Base-by-base conservation (phyloP, 2,329 filamentous ascomycete species). In the Alternaria sp. region DNA sequence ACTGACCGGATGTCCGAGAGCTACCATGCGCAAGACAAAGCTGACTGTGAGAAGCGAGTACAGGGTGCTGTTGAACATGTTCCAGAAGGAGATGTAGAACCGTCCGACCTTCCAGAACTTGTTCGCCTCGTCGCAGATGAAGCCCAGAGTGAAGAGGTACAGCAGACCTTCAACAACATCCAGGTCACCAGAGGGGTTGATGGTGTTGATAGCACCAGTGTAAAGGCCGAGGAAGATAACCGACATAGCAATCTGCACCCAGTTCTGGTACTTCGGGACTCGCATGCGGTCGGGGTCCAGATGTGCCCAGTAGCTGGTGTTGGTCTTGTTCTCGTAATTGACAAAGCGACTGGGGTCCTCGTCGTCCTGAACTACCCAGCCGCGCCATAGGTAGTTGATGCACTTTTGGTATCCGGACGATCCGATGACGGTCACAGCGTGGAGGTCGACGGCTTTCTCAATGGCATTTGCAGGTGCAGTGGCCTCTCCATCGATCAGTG, bases 311-410 rank as follows among this genome's bases (percentile, higher is more conserved):
- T 95, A 96, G 42, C 83, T 85, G 1, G 87, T 88, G 74, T 93
- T 91, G 58, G 89, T 91, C 74, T 92, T 92, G 59, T 92, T 84
- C 67, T 89, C 87, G 81, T 96, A 99, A 72, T 93, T 89, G 53
- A 97, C 85, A 74, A 99, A 99, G 51, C 88, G 88, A n/a, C 89
- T 88, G 0, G 94, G 90, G 68, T 98, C 93, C 49, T 93, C 85
- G 69, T 97, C 93, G 66, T 97, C 92, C 76, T 99, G 95, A n/a
- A 97, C 88, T 8, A 98, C 83, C 95, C 95, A 99, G 23, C 95
- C 95, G 61, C 88, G 87, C 95, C 95, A 99, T 8, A 99, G 87
- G 73, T 96, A 92, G 62, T 85, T 87, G 71, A 98, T 92, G 74
- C 94, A 98, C 80, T 96, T 97, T 70, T 98, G 95, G 77, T 98